Base-by-base conservation (phyloP, 805 yeast genomes). In the Trichomonascus vanleenenianus region DNA sequence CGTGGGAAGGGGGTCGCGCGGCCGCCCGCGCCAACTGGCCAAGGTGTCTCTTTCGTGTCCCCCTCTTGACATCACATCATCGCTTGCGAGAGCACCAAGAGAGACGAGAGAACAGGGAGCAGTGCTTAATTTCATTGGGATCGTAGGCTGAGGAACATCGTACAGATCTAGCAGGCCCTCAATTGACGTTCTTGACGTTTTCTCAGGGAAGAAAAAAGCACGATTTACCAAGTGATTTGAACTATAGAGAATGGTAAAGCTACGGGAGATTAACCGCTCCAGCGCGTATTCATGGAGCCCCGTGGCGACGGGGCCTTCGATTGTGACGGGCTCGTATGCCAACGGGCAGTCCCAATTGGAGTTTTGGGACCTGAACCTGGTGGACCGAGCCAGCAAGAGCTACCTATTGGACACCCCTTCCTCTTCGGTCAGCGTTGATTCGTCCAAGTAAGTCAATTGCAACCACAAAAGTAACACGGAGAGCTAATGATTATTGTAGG, bases 221-320 rank as follows among this genome's bases (percentile, higher is more conserved):
- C n/a, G n/a, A n/a, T n/a, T n/a, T n/a, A n/a, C n/a, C n/a, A n/a
- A n/a, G n/a, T n/a, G n/a, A n/a, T n/a, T n/a, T n/a, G n/a, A n/a
- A n/a, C n/a, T n/a, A n/a, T n/a, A n/a, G n/a, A 53, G 27, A 19
- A 81, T 83, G 89, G 91, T 87, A 56, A 87, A 86, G 67, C 73
- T 93, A 55, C 78, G 79, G 64, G 96, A 89, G 65, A 79, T 86
- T 59, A 72, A 78, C 51, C 75, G 87, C 56, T 85, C 96, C 11
- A 89, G 96, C 43, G 81, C 95, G n/a, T 87, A 93, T 68, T 95
- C 97, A 38, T 91, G 97, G 97, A 85, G 96, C 39, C 77, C 81
- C 53, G 85, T 78, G 54, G 63, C 72, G 36, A 63, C 64, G 44
- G 66, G 79, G 50, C 97, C 97, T 14, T 65, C 77, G 44, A 62